Percentiles rank a stretch among this genome's conserved stretches.
These are phyloP conservation scores for Mortierella sp. DNA, from an alignment of 371 early-diverging fungal genomes.

Conservation along the genomic window DNA sequence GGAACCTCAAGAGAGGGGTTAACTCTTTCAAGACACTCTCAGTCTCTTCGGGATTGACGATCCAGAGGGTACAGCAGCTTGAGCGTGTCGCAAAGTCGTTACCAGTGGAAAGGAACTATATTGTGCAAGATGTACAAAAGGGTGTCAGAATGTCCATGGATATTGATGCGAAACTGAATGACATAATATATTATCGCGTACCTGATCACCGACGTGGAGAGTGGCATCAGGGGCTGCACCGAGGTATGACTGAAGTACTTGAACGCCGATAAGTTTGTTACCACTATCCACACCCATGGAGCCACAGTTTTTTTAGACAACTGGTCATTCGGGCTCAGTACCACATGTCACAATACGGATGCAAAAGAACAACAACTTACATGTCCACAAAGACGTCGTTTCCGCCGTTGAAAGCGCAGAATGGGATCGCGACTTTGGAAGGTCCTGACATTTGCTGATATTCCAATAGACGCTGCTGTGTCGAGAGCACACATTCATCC, in stretches of 20 bases:
- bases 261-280: slow-evolving; percentile 78
- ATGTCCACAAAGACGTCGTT: slow-evolving; percentile 86
- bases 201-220: slow-evolving; percentile 87
- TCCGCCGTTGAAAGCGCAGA: slow-evolving; percentile 91
- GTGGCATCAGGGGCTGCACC: slow-evolving; percentile 66
- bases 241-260: slow-evolving; percentile 71
- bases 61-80: slow-evolving; percentile 86
- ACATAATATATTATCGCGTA: slow-evolving; percentile 14
- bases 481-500: slow-evolving; percentile 74
- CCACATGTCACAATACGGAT: neutral
- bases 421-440: slow-evolving; percentile 69
- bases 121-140: too few relatives aligned
- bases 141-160: too few relatives aligned
- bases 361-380: slow-evolving; percentile 49
- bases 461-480: slow-evolving; percentile 64
- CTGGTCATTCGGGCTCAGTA: neutral
- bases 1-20: slow-evolving; percentile 51
- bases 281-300: slow-evolving; percentile 50
- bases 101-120: slow-evolving; percentile 83
- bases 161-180: too few relatives aligned
- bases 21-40: slow-evolving; percentile 71
- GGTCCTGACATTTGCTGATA: slow-evolving; percentile 60
- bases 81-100: slow-evolving; percentile 84
- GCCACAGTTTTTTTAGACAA: neutral
- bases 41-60: slow-evolving; percentile 83